Conservation (phyloP, 148 eudicot species). For the Silene uniflora region DNA sequence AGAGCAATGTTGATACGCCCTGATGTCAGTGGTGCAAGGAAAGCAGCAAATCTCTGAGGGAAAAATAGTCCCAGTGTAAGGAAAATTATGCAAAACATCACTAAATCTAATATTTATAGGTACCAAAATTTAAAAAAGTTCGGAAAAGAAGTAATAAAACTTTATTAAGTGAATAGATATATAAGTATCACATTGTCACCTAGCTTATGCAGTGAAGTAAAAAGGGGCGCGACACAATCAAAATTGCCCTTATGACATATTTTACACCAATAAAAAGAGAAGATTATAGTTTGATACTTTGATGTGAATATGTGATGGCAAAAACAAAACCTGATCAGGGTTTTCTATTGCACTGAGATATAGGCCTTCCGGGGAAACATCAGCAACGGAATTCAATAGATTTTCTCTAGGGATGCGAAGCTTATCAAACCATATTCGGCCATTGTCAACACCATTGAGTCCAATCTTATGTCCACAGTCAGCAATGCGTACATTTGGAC, state of each 20-base stretch:
- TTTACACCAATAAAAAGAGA: too few species aligned
- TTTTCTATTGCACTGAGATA: constrained; percentile 80
- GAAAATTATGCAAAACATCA: background rate
- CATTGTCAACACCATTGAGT: constrained; percentile 94
- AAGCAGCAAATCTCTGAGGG: constrained; percentile 87
- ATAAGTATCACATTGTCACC: background rate
- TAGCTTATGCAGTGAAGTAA: too few species aligned
- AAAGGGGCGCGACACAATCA: too few species aligned
- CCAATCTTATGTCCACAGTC: constrained; percentile 99
- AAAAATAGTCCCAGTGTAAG: background rate
- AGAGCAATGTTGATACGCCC: constrained; percentile 86
- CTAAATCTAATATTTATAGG: background rate
- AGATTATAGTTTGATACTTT: too few species aligned
- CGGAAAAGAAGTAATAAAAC: background rate
- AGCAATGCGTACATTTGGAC: constrained; percentile 78
- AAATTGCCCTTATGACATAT: too few species aligned
- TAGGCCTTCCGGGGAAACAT: constrained; percentile 81
- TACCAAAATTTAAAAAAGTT: background rate
- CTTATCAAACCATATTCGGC: constrained; percentile 95
- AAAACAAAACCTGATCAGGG: constrained; percentile 64
- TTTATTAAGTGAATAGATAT: background rate
- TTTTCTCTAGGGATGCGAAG: constrained; percentile 87
- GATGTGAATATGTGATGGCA: background rate
- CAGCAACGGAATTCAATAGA: constrained; percentile 90
- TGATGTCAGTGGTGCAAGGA: constrained; percentile 88